A percentile compares a stretch with the other conserved stretches of the same genome.
Evolutionary conservation across 306 rosid species (phyloP).

Genomic region (Trifolium repens): DNA sequence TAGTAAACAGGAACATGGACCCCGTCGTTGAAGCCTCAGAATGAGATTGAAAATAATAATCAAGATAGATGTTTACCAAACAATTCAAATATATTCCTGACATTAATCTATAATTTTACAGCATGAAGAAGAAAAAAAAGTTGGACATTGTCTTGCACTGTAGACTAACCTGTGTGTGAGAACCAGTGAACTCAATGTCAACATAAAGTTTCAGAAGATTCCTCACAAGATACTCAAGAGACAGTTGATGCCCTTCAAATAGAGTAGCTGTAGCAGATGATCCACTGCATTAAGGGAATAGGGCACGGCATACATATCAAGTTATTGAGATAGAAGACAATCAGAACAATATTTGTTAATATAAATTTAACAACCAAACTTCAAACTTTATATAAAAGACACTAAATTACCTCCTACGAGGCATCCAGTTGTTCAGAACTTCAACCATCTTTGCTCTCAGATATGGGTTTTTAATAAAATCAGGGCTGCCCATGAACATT

Average conservation of each 20-base stretch:
- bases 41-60: slow-evolving; percentile 31
- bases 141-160: slow-evolving; percentile 27
- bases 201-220: slow-evolving; percentile 97
- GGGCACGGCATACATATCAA: slow-evolving; percentile 23
- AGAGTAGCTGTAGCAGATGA: slow-evolving; percentile 74
- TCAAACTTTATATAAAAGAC: slow-evolving; percentile 32
- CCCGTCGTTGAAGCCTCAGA: slow-evolving; percentile 16
- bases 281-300: slow-evolving; percentile 59
- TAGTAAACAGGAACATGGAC: slow-evolving; percentile 10
- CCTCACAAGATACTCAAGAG: slow-evolving; percentile 92
- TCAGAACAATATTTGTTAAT: slow-evolving; percentile 11
- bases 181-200: slow-evolving; percentile 98
- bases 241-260: slow-evolving; percentile 95
- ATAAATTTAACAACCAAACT: background rate
- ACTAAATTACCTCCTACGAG: slow-evolving; percentile 77
- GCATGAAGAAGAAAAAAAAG: background rate
- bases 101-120: slow-evolving; percentile 24
- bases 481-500: slow-evolving; percentile 98
- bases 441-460: slow-evolving; percentile 99
- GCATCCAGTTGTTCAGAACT: slow-evolving; percentile 98
- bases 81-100: slow-evolving; percentile 25
- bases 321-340: slow-evolving; percentile 42
- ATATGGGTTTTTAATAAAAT: slow-evolving; percentile 88
- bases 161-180: slow-evolving; percentile 88
- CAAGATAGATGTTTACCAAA: slow-evolving; percentile 23